Percentiles rank a stretch among this genome's conserved stretches.
phyloP scores from a whole-genome alignment of 768 basidiomycete genomes.

The Dictyophora rubrovolvata region DNA sequence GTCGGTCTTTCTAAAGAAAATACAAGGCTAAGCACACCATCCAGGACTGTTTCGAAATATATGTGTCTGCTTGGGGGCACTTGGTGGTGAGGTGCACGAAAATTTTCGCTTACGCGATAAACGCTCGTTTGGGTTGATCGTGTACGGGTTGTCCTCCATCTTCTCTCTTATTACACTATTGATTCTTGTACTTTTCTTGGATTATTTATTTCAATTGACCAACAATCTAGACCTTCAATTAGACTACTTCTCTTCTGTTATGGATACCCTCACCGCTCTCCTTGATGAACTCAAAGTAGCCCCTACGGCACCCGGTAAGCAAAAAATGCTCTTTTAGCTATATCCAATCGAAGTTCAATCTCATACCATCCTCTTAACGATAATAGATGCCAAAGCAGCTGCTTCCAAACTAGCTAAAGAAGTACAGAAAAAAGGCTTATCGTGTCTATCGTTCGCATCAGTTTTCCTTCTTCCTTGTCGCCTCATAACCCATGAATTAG shows the following conservation, averaged over 20 bases:
- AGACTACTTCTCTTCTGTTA: neutral
- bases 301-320: slow-evolving; percentile 51
- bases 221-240: neutral
- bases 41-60: too few species aligned
- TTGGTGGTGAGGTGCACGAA: too few species aligned
- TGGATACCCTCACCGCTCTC: slow-evolving; percentile 8
- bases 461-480: slow-evolving; percentile 1
- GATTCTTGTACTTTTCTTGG: too few species aligned
- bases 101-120: neutral
- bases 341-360: neutral
- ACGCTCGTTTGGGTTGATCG: neutral
- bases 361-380: neutral
- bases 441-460: slow-evolving; percentile 45
- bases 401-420: slow-evolving; percentile 72
- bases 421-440: slow-evolving; percentile 51
- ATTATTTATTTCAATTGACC: too few species aligned
- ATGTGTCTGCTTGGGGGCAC: too few species aligned
- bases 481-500: slow-evolving; percentile 26
- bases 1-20: too few species aligned
- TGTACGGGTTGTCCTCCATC: neutral
- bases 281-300: slow-evolving; percentile 42
- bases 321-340: slow-evolving; percentile 1
- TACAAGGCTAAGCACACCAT: too few species aligned
- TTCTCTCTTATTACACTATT: too few species aligned
- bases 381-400: slow-evolving; percentile 73